Conservation (phyloP, 345 rosid species). For the Camelina sativa region DNA sequence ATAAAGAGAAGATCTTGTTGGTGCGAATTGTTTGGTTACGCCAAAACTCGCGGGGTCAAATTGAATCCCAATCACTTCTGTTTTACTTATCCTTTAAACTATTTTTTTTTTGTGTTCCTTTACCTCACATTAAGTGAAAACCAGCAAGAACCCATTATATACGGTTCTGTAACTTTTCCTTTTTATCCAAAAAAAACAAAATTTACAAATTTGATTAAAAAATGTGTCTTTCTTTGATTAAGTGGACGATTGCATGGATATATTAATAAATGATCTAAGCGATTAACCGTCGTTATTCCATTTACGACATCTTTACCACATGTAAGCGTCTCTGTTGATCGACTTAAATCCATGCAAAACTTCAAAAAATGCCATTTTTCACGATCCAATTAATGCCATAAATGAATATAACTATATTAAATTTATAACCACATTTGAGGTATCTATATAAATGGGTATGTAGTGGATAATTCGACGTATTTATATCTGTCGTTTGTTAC, state of each 20-base stretch:
- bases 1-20: slow-evolving; percentile 45
- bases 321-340: slow-evolving; percentile 5
- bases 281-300: neutral
- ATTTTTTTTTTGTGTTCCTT: neutral
- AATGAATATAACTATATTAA: slow-evolving; percentile 14
- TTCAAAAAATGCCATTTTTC: slow-evolving; percentile 1
- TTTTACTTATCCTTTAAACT: slow-evolving; percentile 20
- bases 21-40: slow-evolving; percentile 40
- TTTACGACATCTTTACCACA: slow-evolving; percentile 16
- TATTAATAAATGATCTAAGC: neutral
- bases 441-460: neutral
- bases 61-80: slow-evolving; percentile 32
- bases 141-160: slow-evolving; percentile 32
- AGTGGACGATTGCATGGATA: neutral
- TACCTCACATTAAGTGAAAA: slow-evolving; percentile 22
- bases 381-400: slow-evolving; percentile 19
- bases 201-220: neutral
- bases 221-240: neutral
- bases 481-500: slow-evolving; percentile 21
- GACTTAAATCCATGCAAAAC: slow-evolving; percentile 2
- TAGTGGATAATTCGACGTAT: slow-evolving; percentile 3
- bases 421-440: slow-evolving; percentile 3
- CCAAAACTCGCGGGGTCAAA: slow-evolving; percentile 49
- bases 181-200: neutral
- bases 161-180: neutral